These are phyloP conservation scores for Cavenderia fasciculata DNA, from an alignment of 78 protist species.

Conservation along the genomic window DNA sequence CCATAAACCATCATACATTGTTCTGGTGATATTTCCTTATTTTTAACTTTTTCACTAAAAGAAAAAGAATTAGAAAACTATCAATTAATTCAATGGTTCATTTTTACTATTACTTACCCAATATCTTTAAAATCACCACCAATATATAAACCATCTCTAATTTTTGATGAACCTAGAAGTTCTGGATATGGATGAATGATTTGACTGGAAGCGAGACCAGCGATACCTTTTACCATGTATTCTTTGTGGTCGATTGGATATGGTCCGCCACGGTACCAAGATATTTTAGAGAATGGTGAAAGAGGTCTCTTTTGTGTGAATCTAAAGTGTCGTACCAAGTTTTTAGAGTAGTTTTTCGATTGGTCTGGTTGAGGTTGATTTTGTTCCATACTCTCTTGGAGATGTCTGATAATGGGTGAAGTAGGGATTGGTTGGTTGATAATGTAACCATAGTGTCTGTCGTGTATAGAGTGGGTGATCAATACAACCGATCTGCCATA, in stretches of 20 bases:
- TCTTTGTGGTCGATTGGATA: neutral
- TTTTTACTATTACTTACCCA: neutral
- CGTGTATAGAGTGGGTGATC: slow-evolving; percentile 21
- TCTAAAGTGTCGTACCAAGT: slow-evolving; percentile 17
- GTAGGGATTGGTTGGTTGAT: slow-evolving; percentile 31
- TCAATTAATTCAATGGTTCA: neutral
- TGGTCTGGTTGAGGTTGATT: neutral
- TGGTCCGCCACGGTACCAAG: slow-evolving; percentile 53
- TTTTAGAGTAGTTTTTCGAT: slow-evolving; percentile 9
- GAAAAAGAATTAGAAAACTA: neutral
- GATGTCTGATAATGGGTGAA: neutral
- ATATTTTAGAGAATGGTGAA: neutral
- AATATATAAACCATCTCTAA: slow-evolving; percentile 42
- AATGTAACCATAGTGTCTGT: slow-evolving; percentile 28
- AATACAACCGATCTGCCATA: slow-evolving; percentile 16
- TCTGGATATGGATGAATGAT: slow-evolving; percentile 20
- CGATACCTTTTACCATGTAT: neutral
- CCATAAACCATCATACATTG: slow-evolving; percentile 24
- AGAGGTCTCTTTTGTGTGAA: slow-evolving; percentile 38
- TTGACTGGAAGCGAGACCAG: slow-evolving; percentile 4
- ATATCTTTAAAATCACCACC: slow-evolving; percentile 66
- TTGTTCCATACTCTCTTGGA: neutral
- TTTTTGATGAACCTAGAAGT: neutral
- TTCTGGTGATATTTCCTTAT: slow-evolving; percentile 6
- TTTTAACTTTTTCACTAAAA: slow-evolving; percentile 8